A percentile compares a stretch with the other conserved stretches of the same genome.
These are phyloP conservation scores for Chlamydomonas incerta DNA, from an alignment of 139 green algal species.

Conservation along the genomic window DNA sequence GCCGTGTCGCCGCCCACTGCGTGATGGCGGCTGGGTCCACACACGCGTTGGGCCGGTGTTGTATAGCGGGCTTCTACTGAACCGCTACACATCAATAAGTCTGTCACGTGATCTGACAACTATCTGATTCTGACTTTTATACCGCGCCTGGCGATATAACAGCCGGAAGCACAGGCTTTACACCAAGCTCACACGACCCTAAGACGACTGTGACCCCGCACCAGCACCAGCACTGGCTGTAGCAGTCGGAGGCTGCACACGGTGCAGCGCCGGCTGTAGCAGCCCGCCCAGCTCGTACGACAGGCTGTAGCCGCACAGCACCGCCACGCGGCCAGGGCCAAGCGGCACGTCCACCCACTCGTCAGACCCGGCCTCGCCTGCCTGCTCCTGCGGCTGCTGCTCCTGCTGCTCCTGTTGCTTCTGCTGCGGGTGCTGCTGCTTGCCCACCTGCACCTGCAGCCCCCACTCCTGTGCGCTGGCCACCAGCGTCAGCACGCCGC, in stretches of 20 bases:
- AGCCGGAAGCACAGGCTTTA: background rate
- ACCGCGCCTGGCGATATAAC: too few relatives aligned
- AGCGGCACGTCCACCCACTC: slow-evolving; percentile 3
- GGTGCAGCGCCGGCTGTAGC: background rate
- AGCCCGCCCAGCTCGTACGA: background rate
- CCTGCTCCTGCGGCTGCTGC: too few relatives aligned
- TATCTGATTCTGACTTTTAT: too few relatives aligned
- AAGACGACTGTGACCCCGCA: too few relatives aligned
- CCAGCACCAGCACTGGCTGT: too few relatives aligned
- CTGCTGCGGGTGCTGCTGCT: too few relatives aligned
- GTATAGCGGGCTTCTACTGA: too few relatives aligned
- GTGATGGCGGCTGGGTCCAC: background rate
- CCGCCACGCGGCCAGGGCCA: background rate
- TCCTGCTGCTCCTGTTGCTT: too few relatives aligned
- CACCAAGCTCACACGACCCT: background rate
- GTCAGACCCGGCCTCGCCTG: background rate
- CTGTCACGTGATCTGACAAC: too few relatives aligned
- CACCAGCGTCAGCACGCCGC: slow-evolving; percentile 11
- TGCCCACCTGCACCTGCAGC: background rate
- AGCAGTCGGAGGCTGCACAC: background rate
- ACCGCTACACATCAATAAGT: too few relatives aligned
- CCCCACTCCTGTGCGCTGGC: background rate
- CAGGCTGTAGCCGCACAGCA: slow-evolving; percentile 3
- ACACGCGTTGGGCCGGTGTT: background rate
- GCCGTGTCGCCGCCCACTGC: too few relatives aligned